A percentile compares a stretch with the other conserved stretches of the same genome.
These are phyloP conservation scores for barrel medic (Medicago truncatula) DNA, from an alignment of 306 rosid genomes.

Conservation along the genomic window DNA sequence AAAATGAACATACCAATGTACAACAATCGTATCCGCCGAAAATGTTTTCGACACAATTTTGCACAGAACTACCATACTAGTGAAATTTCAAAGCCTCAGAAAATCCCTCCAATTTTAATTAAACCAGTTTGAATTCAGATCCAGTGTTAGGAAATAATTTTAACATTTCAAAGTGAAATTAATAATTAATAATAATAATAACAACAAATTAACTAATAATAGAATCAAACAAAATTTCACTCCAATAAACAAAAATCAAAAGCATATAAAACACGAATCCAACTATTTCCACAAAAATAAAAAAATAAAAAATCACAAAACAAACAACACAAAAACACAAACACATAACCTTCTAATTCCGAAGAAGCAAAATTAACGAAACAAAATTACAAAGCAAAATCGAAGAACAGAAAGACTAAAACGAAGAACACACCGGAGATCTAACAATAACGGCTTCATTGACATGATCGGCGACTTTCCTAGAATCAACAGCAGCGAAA, in stretches of 20 bases:
- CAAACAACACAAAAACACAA: neutral
- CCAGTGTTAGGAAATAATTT: neutral
- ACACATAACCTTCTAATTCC: neutral
- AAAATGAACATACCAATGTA: neutral
- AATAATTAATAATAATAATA: neutral
- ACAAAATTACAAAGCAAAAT: neutral
- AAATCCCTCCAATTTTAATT: conserved; percentile 5
- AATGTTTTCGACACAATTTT: neutral
- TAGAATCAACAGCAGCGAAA: conserved; percentile 53
- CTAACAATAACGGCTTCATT: conserved; percentile 75
- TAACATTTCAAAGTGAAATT: neutral
- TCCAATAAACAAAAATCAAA: conserved; percentile 24
- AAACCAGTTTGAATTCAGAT: neutral
- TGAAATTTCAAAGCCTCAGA: conserved; percentile 24
- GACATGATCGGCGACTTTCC: conserved; percentile 57
- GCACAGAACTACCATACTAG: conserved; percentile 8
- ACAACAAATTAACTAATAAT: neutral
- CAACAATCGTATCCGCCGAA: neutral
- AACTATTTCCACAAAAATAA: conserved; percentile 23
- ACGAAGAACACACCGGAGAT: conserved; percentile 68
- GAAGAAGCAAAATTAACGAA: conserved; percentile 1
- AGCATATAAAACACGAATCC: neutral
- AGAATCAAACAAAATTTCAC: conserved; percentile 1
- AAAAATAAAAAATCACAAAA: neutral
- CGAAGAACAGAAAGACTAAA: neutral